Conservation (phyloP, 2,329 filamentous ascomycete species). For the Penicillium sp. region DNA sequence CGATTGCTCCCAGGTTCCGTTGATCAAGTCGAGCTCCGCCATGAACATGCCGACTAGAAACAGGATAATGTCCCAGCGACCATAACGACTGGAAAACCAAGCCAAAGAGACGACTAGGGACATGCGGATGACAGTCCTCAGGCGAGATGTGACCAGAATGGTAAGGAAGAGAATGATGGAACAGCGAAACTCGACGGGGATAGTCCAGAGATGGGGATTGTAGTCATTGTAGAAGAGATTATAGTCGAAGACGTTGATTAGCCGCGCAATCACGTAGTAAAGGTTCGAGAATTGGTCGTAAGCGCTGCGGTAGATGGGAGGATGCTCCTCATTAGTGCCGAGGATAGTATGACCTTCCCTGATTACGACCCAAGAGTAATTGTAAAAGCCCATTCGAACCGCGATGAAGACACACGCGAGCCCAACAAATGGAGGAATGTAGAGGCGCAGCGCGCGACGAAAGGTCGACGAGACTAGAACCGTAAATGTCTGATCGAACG, state of each 20-base stretch:
- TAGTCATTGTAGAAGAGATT: slow-evolving; percentile 40
- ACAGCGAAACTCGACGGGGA: slow-evolving; percentile 43
- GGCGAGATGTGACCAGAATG: slow-evolving; percentile 38
- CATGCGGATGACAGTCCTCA: slow-evolving; percentile 32
- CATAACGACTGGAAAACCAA: slow-evolving; percentile 40
- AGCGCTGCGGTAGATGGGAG: slow-evolving; percentile 32
- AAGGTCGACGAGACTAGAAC: slow-evolving; percentile 42
- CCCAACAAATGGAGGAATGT: slow-evolving; percentile 39
- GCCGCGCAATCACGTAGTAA: slow-evolving; percentile 30
- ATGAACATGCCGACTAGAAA: slow-evolving; percentile 42
- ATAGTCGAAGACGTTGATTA: slow-evolving; percentile 39
- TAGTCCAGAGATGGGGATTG: slow-evolving; percentile 45
- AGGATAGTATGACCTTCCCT: slow-evolving; percentile 35
- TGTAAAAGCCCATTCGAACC: slow-evolving; percentile 39
- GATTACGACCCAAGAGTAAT: slow-evolving; percentile 35
- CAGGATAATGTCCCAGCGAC: slow-evolving; percentile 41
- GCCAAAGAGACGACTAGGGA: slow-evolving; percentile 29
- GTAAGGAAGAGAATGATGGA: slow-evolving; percentile 42
- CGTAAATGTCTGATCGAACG: slow-evolving; percentile 39
- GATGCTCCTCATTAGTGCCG: slow-evolving; percentile 42
- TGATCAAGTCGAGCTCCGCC: slow-evolving; percentile 39
- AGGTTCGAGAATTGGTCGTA: slow-evolving; percentile 36
- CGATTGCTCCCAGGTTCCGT: slow-evolving; percentile 32
- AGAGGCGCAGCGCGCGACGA: slow-evolving; percentile 40
- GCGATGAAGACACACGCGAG: slow-evolving; percentile 40